Evolutionary conservation across 495 filamentous ascomycete species (phyloP).

Genomic region (Penicillium riverlandense): DNA sequence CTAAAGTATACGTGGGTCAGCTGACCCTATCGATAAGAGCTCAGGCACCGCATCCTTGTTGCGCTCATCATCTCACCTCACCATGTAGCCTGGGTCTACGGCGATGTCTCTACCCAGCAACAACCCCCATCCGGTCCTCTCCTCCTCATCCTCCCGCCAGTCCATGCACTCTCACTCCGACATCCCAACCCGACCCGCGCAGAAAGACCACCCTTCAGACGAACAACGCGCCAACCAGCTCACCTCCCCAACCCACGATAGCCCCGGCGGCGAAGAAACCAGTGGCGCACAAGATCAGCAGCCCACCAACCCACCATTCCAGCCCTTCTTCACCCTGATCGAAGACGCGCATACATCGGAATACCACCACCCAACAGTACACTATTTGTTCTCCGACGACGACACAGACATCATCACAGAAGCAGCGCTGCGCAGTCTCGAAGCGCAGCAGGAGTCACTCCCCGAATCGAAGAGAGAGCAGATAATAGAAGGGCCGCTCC

Average conservation of each 20-base stretch:
- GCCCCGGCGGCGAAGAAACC: slow-evolving; percentile 3
- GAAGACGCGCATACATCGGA: slow-evolving; percentile 37
- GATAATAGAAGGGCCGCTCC: not conserved
- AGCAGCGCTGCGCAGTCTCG: slow-evolving; percentile 38
- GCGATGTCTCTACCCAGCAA: slow-evolving; percentile 31
- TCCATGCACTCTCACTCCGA: slow-evolving; percentile 9
- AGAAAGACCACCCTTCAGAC: slow-evolving; percentile 8
- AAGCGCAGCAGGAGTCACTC: slow-evolving; percentile 20
- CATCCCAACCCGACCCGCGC: not conserved
- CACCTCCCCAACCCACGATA: slow-evolving; percentile 6
- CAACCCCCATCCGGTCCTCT: slow-evolving; percentile 11
- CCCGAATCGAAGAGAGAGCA: slow-evolving; percentile 12
- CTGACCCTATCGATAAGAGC: slow-evolving; percentile 18
- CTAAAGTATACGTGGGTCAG: no score
- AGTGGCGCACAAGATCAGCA: slow-evolving; percentile 1
- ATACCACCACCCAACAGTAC: slow-evolving; percentile 70
- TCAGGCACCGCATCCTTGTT: slow-evolving; percentile 6
- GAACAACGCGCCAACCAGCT: not conserved
- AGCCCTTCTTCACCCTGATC: slow-evolving; percentile 49
- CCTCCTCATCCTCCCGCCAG: slow-evolving; percentile 26
- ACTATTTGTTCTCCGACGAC: slow-evolving; percentile 88
- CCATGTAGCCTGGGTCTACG: slow-evolving; percentile 23
- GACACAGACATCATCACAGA: slow-evolving; percentile 55
- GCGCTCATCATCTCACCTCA: slow-evolving; percentile 16
- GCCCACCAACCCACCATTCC: slow-evolving; percentile 20